phyloP scores from a whole-genome alignment of 164 flowering plant species.

The Warburgia ugandensis region DNA sequence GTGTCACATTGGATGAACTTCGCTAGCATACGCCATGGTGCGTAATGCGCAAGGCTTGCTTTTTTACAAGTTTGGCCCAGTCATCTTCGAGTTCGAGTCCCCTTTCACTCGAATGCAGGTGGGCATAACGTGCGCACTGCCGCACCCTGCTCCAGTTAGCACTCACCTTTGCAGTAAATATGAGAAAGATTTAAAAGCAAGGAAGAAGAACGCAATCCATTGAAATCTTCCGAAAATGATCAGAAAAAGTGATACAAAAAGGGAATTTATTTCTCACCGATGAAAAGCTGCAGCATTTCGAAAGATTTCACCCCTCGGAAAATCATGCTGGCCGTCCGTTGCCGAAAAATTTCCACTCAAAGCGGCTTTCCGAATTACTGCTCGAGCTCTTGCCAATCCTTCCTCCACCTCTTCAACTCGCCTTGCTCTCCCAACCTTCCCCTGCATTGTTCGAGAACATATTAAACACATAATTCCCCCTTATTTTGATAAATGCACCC shows the following conservation, averaged over 20 bases:
- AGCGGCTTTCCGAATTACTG: conserved; percentile 37
- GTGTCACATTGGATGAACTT: too few relatives aligned
- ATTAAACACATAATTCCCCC: not conserved
- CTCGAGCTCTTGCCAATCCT: conserved; percentile 51
- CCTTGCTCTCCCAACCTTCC: conserved; percentile 8
- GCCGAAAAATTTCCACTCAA: conserved; percentile 13
- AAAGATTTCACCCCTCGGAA: conserved; percentile 22
- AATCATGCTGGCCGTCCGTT: conserved; percentile 4
- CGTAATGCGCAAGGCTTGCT: not conserved
- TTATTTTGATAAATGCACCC: not conserved
- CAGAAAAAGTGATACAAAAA: not conserved
- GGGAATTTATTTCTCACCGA: conserved; percentile 29
- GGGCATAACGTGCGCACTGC: not conserved
- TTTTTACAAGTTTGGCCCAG: not conserved
- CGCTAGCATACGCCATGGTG: not conserved
- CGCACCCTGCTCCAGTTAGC: not conserved
- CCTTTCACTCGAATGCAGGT: not conserved
- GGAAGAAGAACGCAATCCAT: not conserved
- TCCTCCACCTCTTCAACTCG: conserved; percentile 23
- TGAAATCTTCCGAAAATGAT: too few relatives aligned
- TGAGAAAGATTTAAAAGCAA: not conserved
- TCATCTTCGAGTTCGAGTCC: not conserved
- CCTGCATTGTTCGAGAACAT: conserved; percentile 15
- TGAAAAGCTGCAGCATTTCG: conserved; percentile 48
- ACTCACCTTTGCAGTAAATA: not conserved